Evolutionary conservation across 2,329 filamentous ascomycete species (phyloP).

Genomic region (Lomentospora prolificans): DNA sequence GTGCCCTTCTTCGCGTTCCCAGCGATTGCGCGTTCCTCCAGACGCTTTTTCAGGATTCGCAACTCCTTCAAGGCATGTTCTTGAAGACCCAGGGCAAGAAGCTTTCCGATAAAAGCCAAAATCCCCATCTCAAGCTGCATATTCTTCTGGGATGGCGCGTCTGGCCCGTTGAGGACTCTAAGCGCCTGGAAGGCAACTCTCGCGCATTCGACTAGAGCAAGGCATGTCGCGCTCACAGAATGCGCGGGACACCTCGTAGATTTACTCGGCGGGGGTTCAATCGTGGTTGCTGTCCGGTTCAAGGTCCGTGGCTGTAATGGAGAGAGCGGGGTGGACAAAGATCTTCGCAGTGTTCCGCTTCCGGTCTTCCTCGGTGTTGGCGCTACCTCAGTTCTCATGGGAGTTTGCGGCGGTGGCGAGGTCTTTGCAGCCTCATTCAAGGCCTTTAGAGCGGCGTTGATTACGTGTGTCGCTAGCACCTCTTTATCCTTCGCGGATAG

Average conservation of each 20-base stretch:
- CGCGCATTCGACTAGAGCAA: conserved; percentile 59
- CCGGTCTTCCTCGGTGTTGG: conserved; percentile 23
- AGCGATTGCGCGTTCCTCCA: conserved; percentile 32
- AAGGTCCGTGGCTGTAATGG: conserved; percentile 52
- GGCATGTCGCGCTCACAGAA: conserved; percentile 31
- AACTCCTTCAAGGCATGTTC: conserved; percentile 62
- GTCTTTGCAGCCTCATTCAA: conserved; percentile 57
- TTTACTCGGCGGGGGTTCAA: conserved; percentile 26
- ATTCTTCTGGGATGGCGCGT: conserved; percentile 15
- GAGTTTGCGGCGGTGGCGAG: conserved; percentile 18
- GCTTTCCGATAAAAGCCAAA: conserved; percentile 56
- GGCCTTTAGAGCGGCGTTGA: conserved; percentile 60
- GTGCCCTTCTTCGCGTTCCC: conserved; percentile 16
- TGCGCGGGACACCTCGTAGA: conserved; percentile 15
- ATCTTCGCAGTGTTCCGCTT: conserved; percentile 38
- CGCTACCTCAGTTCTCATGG: conserved; percentile 23
- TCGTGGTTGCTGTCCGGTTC: conserved; percentile 50
- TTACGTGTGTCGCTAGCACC: conserved; percentile 60
- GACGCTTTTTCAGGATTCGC: conserved; percentile 50
- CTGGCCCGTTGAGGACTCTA: conserved; percentile 38
- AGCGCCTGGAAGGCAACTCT: conserved; percentile 57
- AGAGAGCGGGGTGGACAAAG: conserved; percentile 45
- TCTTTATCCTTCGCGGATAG: conserved; percentile 51
- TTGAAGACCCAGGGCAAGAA: conserved; percentile 54
- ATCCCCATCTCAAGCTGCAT: conserved; percentile 66